Evolutionary conservation across 2,329 filamentous ascomycete genomes (phyloP).

Genomic region (Colletotrichum phormii): DNA sequence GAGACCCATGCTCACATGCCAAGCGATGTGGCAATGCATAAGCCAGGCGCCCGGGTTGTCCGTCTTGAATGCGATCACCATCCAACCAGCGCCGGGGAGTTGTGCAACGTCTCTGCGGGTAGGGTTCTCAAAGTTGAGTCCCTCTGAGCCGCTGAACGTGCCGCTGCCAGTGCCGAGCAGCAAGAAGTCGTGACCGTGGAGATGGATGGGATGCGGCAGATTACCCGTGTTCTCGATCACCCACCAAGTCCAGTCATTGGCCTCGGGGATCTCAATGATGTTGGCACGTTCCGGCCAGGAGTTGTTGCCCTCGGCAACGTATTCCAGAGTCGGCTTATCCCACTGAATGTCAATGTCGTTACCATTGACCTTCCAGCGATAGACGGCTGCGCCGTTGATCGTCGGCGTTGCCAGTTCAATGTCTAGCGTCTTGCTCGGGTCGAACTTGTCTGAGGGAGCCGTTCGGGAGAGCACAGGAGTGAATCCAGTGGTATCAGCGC

Average conservation of each 20-base stretch:
- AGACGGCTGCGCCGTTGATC: slow-evolving; percentile 34
- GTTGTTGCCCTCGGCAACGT: slow-evolving; percentile 38
- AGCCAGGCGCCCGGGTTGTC: slow-evolving; percentile 64
- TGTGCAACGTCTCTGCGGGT: slow-evolving; percentile 59
- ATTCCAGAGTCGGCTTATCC: slow-evolving; percentile 52
- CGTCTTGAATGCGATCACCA: slow-evolving; percentile 59
- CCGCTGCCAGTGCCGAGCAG: slow-evolving; percentile 43
- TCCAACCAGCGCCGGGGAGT: slow-evolving; percentile 54
- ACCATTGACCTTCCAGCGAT: slow-evolving; percentile 48
- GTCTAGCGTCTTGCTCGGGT: slow-evolving; percentile 39
- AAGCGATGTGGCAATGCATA: slow-evolving; percentile 61
- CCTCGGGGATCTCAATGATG: slow-evolving; percentile 36
- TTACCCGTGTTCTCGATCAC: slow-evolving; percentile 44
- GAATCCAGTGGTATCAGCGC: slow-evolving; percentile 39
- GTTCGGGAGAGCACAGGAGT: slow-evolving; percentile 40
- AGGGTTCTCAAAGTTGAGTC: slow-evolving; percentile 53
- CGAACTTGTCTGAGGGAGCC: slow-evolving; percentile 42
- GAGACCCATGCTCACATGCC: slow-evolving; percentile 61
- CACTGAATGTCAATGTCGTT: slow-evolving; percentile 50
- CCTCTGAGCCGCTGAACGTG: slow-evolving; percentile 33
- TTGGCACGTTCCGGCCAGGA: slow-evolving; percentile 38
- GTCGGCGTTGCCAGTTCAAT: slow-evolving; percentile 38
- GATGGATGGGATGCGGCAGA: slow-evolving; percentile 59
- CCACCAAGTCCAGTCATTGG: slow-evolving; percentile 46
- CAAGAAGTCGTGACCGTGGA: slow-evolving; percentile 57